Evolutionary conservation across 2,329 filamentous ascomycete genomes (phyloP).

Genomic region (Aspergillus calidoustus): DNA sequence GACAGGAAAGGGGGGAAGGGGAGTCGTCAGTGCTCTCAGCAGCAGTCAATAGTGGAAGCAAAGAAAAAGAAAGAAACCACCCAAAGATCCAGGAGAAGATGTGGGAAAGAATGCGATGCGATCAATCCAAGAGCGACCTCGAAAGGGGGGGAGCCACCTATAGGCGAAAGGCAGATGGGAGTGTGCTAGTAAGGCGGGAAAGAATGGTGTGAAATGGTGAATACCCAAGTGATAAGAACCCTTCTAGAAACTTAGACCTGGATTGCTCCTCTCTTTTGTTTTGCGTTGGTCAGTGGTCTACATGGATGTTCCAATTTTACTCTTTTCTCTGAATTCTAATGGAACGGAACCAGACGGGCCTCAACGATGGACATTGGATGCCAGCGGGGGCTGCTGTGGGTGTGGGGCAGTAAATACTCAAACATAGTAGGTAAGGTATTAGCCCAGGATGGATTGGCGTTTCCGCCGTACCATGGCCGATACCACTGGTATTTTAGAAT

Average conservation of each 20-base stretch:
- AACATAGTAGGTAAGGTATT: too few species aligned
- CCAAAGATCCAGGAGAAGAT: background rate
- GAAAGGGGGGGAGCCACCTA: background rate
- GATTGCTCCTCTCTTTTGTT: background rate
- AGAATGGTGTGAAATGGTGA: background rate
- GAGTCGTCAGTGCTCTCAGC: background rate
- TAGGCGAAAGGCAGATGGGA: background rate
- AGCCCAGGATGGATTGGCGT: background rate
- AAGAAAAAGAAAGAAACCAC: background rate
- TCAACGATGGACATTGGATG: background rate
- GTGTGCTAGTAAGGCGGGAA: background rate
- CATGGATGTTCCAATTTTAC: background rate
- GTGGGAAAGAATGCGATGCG: background rate
- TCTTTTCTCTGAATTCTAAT: background rate
- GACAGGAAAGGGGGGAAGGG: background rate
- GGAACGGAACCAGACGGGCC: constrained; percentile 5
- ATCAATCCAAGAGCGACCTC: background rate
- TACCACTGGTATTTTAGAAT: background rate
- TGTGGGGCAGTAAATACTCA: background rate
- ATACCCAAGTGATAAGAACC: background rate
- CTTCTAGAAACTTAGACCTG: constrained; percentile 1
- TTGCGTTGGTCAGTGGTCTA: background rate
- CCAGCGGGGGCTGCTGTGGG: constrained; percentile 2
- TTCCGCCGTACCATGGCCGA: background rate
- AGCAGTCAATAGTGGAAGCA: background rate